Evolutionary conservation across 2,329 filamentous ascomycete species (phyloP), one percentile per base, ranked within the genome.

Genomic region (Trichoderma hamatum): DNA sequence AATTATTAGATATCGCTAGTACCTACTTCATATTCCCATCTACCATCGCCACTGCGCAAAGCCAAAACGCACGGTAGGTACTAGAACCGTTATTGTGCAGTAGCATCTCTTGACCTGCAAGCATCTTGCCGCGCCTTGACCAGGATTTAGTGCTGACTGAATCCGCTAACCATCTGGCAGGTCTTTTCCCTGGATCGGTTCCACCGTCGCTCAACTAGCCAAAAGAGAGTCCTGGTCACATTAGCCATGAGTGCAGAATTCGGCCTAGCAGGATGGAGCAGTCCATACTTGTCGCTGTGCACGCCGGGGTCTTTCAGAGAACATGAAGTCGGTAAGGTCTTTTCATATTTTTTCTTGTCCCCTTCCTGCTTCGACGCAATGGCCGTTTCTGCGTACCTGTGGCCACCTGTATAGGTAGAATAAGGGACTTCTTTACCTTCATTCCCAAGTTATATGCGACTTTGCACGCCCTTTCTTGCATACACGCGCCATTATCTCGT

Each of bases 131-230:
- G 69, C 65, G 24, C 43, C 54, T 59, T 56, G 62, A 58, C 69
- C 39, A 68, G 69, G 69, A 52, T 68, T 68, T 60, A 68, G 65
- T 68, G 65, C 59, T 68, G 65, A 70, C 66, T 58, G 34, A 59
- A 55, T 30, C 59, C 54, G 66, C 69, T 70, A 68, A 70, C 69
- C 43, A 46, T 67, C 67, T 70, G 65, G 67, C 69, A 70, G 68
- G 69, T 69, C 46, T 54, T 51, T 49, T 64, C 54, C 58, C 32
- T 64, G 54, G 54, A 70, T 59, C 52, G 68, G 63, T 51, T 46
- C 46, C 65, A 68, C 63, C 63, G 19, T 51, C 34, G 55, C 56
- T 49, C 59, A 34, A 60, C 49, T 61, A 36, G 54, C 66, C 34
- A 43, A 56, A 43, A 56, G 51, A 46, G 34, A 39, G 28, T 51